Conservation (phyloP, 2,329 filamentous ascomycete genomes). For the Madurella fahalii region DNA sequence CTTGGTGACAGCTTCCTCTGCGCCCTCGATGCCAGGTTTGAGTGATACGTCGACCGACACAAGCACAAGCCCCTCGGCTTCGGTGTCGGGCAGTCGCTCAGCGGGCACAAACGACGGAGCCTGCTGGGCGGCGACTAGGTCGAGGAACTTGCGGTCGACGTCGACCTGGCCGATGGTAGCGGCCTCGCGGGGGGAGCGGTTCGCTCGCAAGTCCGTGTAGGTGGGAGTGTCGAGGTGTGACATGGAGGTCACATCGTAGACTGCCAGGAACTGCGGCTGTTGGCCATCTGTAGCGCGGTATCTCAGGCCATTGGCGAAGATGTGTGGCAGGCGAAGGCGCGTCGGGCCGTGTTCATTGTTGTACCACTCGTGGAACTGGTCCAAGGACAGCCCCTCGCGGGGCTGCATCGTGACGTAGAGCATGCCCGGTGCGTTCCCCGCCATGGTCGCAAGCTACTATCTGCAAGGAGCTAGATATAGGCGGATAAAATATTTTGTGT, state of each 20-base stretch:
- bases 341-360: constrained; percentile 88
- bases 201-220: constrained; percentile 63
- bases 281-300: constrained; percentile 64
- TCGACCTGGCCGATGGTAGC: constrained; percentile 53
- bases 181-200: constrained; percentile 51
- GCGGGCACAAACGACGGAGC: constrained; percentile 54
- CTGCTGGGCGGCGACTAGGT: constrained; percentile 56
- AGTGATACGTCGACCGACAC: constrained; percentile 59
- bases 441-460: constrained; percentile 1
- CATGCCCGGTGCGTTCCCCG: constrained; percentile 47
- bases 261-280: constrained; percentile 68
- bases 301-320: constrained; percentile 72
- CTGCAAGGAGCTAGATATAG: background rate
- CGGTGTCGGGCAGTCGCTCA: constrained; percentile 56
- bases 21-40: constrained; percentile 42
- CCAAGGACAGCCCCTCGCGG: constrained; percentile 56
- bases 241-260: constrained; percentile 79
- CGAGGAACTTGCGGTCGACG: constrained; percentile 68
- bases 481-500: background rate
- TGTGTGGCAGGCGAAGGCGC: constrained; percentile 69
- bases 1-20: constrained; percentile 52
- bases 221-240: constrained; percentile 62
- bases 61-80: constrained; percentile 57
- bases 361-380: constrained; percentile 88
- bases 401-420: constrained; percentile 88